These are phyloP conservation scores for Echium plantagineum DNA, from an alignment of 257 asterid species.

Conservation along the genomic window DNA sequence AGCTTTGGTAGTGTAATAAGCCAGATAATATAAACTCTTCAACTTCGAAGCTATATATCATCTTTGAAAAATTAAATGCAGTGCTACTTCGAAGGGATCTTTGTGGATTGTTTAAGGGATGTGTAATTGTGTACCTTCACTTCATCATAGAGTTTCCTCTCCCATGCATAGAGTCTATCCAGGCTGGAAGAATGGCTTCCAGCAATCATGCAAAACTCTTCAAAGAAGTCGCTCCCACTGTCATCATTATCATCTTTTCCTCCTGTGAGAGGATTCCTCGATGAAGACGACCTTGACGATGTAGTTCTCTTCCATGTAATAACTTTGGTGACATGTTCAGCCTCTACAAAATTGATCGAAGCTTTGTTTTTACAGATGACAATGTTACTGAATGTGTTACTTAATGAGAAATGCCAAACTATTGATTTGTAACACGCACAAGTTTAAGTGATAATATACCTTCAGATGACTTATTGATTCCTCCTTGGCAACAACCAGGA, in stretches of 20 bases:
- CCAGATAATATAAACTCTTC: too few species aligned
- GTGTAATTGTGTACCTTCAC: conserved; percentile 87
- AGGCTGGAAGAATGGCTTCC: conserved; percentile 98
- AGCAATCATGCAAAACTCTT: conserved; percentile 92
- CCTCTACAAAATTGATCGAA: conserved; percentile 13
- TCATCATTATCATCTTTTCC: conserved; percentile 76
- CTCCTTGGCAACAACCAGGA: conserved; percentile 60
- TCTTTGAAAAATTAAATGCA: not conserved
- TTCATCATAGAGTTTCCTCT: conserved; percentile 94
- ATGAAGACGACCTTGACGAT: conserved; percentile 88
- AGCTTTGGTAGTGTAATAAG: too few species aligned
- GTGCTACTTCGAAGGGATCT: not conserved
- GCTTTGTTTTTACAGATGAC: conserved; percentile 1
- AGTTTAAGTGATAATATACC: conserved; percentile 27
- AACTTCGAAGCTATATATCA: too few species aligned
- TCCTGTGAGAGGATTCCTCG: conserved; percentile 70
- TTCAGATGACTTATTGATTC: conserved; percentile 35
- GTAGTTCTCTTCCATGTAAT: conserved; percentile 95
- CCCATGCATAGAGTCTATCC: conserved; percentile 95
- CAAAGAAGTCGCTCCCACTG: conserved; percentile 85
- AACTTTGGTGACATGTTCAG: conserved; percentile 67
- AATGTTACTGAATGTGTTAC: not conserved
- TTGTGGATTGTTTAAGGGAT: not conserved
- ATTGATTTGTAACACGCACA: not conserved
- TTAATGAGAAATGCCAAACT: not conserved